Percentiles rank a stretch among this genome's conserved stretches.
phyloP scores from a whole-genome alignment of 2,329 filamentous ascomycete genomes.

The Diplodia seriata region DNA sequence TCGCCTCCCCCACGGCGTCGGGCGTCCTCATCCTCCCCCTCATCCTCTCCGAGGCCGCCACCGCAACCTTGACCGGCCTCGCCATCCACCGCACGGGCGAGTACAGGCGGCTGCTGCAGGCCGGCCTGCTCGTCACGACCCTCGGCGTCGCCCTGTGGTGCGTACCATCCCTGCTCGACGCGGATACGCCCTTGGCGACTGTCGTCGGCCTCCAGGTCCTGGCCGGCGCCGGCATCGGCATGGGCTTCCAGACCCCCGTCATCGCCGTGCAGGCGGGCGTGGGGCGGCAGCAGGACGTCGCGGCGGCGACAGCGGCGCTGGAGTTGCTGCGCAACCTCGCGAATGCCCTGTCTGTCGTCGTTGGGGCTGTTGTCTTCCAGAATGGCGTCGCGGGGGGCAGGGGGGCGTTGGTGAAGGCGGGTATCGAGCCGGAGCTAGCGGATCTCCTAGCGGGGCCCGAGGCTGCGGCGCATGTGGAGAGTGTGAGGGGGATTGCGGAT shows the following conservation, averaged over 20 bases:
- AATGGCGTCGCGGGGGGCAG: slow-evolving; percentile 62
- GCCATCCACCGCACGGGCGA: slow-evolving; percentile 55
- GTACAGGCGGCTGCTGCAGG: slow-evolving; percentile 50
- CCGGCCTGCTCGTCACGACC: slow-evolving; percentile 43
- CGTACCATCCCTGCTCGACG: slow-evolving; percentile 39
- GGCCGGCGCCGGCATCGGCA: slow-evolving; percentile 58
- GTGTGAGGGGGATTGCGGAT: slow-evolving; percentile 55
- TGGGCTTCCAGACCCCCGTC: slow-evolving; percentile 62
- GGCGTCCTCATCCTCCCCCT: slow-evolving; percentile 67
- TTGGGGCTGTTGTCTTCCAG: slow-evolving; percentile 61
- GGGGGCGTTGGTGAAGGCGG: slow-evolving; percentile 42
- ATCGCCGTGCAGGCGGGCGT: slow-evolving; percentile 64
- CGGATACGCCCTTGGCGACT: slow-evolving; percentile 40
- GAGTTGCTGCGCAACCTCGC: slow-evolving; percentile 56
- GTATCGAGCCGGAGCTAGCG: slow-evolving; percentile 58
- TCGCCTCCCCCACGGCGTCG: slow-evolving; percentile 66
- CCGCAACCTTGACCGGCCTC: slow-evolving; percentile 56
- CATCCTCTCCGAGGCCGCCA: slow-evolving; percentile 64
- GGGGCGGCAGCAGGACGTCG: slow-evolving; percentile 53
- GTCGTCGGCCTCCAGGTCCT: slow-evolving; percentile 60
- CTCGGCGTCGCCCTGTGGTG: slow-evolving; percentile 46
- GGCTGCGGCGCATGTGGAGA: slow-evolving; percentile 62
- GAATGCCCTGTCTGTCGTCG: slow-evolving; percentile 56
- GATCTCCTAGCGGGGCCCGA: slow-evolving; percentile 61
- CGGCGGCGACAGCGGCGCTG: slow-evolving; percentile 60